These are phyloP conservation scores for Lachancea fermentati DNA, from an alignment of 805 yeast species.

Conservation along the genomic window DNA sequence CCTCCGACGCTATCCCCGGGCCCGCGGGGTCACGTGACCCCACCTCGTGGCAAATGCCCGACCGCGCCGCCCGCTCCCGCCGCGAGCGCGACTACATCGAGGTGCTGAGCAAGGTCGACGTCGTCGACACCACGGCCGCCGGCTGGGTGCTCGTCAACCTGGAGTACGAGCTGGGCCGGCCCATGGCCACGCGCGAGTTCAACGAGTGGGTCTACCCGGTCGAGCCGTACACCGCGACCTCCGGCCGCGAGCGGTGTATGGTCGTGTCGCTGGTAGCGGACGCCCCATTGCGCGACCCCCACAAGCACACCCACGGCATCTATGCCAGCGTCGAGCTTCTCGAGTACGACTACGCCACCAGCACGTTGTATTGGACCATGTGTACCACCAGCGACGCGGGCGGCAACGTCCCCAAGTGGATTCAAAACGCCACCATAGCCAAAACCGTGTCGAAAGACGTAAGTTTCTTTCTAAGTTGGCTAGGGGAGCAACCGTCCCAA, in stretches of 20 bases:
- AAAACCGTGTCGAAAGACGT: slow-evolving; percentile 37
- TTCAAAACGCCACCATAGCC: slow-evolving; percentile 37
- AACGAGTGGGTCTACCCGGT: slow-evolving; percentile 33
- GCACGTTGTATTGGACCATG: slow-evolving; percentile 34
- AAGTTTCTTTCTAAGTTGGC: slow-evolving; percentile 31
- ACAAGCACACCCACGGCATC: slow-evolving; percentile 29
- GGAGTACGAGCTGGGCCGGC: slow-evolving; percentile 35
- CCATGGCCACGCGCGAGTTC: slow-evolving; percentile 35
- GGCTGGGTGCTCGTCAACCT: slow-evolving; percentile 32
- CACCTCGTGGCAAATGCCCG: too few species aligned
- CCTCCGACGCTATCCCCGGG: slow-evolving; percentile 5
- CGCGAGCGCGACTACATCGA: slow-evolving; percentile 34
- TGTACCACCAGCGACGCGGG: slow-evolving; percentile 37
- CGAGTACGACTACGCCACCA: slow-evolving; percentile 16
- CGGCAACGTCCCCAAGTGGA: slow-evolving; percentile 37
- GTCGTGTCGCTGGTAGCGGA: slow-evolving; percentile 34
- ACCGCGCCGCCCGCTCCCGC: slow-evolving; percentile 28
- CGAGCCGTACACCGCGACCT: slow-evolving; percentile 16
- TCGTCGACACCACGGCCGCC: slow-evolving; percentile 14
- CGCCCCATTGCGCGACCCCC: slow-evolving; percentile 17
- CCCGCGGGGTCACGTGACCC: too few species aligned
- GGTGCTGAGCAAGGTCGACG: slow-evolving; percentile 24
- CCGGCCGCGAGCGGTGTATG: slow-evolving; percentile 21
- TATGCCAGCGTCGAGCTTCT: slow-evolving; percentile 35
- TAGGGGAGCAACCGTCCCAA: slow-evolving; percentile 4